Base-by-base conservation (phyloP, 164 flowering plant genomes). In the Echeveria elegans region DNA sequence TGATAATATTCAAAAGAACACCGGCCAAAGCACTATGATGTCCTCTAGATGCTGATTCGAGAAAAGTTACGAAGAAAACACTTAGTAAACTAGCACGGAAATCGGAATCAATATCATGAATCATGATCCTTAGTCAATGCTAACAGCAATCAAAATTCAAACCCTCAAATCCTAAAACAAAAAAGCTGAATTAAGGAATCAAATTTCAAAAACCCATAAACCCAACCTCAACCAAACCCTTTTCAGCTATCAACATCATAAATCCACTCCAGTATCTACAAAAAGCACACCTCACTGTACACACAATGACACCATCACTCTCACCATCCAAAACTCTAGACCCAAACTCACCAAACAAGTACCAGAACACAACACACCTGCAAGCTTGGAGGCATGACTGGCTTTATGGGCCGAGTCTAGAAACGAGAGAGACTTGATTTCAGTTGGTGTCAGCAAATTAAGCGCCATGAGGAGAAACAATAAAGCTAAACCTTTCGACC, bases 341-440 rank as follows among this genome's bases (percentile, higher is more conserved):
- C 28, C 56, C 37, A 34, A 50, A 50, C 56, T 10, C n/a, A n/a
- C 24, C 56, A 23, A 21, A 23, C 56, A 23, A 8, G 19, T 12
- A 14, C 15, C 61, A 56, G 2, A 12, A 56, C 31, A 28, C 18
- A 32, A 56, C 32, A 56, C 15, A 63, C 66, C 66, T 63, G 30
- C 29, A 37, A 34, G 65, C 41, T 37, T 63, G 1, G 65, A 43
- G 43, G 23, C 26, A 63, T 61, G n/a, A 15, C 26, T 32, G 26
- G 43, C 21, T 28, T 63, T 63, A 16, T 26, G 61, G 41, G 66
- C 29, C 2, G 66, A 63, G 45, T 63, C 66, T 36, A 63, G 29
- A 31, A 63, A 63, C 26, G 66, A 63, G 6, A 63, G 10, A 36
- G 66, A 9, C 66, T 28, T 63, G 66, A 63, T 37, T 63, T 63